Conservation (phyloP, 306 rosid species). For the Prunus padus region DNA sequence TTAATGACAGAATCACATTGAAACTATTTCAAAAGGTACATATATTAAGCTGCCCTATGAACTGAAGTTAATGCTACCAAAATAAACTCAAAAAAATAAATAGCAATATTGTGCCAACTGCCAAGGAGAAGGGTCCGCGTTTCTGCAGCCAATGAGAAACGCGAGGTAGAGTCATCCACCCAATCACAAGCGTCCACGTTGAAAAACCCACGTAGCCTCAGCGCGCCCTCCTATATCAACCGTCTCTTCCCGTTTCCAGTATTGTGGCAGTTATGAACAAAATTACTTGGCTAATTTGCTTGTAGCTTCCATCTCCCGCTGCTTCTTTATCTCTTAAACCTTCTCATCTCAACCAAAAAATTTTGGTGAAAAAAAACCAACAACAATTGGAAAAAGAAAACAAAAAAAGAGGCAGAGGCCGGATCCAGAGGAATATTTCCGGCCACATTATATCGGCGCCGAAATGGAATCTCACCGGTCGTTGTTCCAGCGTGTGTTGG, state of each 20-base stretch:
- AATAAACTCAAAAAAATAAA: not conserved
- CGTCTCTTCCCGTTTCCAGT: not conserved
- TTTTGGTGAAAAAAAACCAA: not conserved
- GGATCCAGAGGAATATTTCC: slow-evolving; percentile 30
- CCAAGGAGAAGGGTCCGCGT: slow-evolving; percentile 36
- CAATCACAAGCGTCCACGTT: slow-evolving; percentile 68
- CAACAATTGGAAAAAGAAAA: not conserved
- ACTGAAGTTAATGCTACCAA: too few species aligned
- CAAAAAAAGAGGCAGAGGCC: slow-evolving; percentile 4
- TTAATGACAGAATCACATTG: too few species aligned
- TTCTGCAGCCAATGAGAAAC: slow-evolving; percentile 57
- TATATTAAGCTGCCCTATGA: too few species aligned
- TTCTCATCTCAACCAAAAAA: not conserved
- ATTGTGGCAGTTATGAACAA: slow-evolving; percentile 12
- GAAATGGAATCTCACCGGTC: slow-evolving; percentile 82
- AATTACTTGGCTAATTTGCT: not conserved
- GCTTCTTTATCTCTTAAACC: not conserved
- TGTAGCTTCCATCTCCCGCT: not conserved
- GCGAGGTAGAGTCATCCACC: slow-evolving; percentile 12
- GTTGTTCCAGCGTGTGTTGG: slow-evolving; percentile 66
- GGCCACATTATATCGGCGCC: slow-evolving; percentile 27
- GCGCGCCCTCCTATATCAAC: slow-evolving; percentile 24
- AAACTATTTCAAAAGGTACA: too few species aligned
- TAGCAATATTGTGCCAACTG: not conserved
- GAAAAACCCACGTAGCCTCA: slow-evolving; percentile 33